A percentile compares a stretch with the other conserved stretches of the same genome.
Evolutionary conservation across 371 early-diverging fungal genomes (phyloP).

Genomic region (Mucor circinelloides): DNA sequence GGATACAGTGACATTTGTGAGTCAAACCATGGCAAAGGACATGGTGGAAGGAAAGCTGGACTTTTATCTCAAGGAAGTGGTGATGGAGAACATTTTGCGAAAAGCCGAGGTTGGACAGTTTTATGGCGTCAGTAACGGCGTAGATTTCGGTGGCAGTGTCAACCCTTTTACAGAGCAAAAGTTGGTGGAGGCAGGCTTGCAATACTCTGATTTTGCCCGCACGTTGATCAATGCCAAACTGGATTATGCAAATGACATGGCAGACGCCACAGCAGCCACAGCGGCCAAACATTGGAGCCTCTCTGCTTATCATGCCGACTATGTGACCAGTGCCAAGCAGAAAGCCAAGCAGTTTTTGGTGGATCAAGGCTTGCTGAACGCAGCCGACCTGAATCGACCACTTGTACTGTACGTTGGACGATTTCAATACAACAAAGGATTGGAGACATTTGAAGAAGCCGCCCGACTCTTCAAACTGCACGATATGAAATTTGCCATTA

Average conservation of each 20-base stretch:
- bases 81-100: constrained; percentile 55
- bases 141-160: constrained; percentile 48
- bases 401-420: constrained; percentile 63
- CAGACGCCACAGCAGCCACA: background rate
- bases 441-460: constrained; percentile 55
- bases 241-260: background rate
- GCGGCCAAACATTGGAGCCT: constrained; percentile 21
- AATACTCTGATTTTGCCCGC: constrained; percentile 45
- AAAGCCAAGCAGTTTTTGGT: constrained; percentile 58
- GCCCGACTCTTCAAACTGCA: constrained; percentile 35
- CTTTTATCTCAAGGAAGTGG: constrained; percentile 64
- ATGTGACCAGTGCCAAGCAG: constrained; percentile 49
- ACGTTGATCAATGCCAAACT: constrained; percentile 22
- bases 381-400: constrained; percentile 51
- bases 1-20: constrained; percentile 63
- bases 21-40: constrained; percentile 59
- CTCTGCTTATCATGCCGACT: constrained; percentile 26
- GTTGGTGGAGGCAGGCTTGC: constrained; percentile 35
- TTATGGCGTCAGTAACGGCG: constrained; percentile 67
- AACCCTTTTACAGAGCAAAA: constrained; percentile 57
- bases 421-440: constrained; percentile 66
- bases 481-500: constrained; percentile 57
- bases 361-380: constrained; percentile 42
- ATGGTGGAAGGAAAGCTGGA: constrained; percentile 63
- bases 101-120: constrained; percentile 54